Evolutionary conservation across 2,329 filamentous ascomycete species (phyloP).

Genomic region (Fusarium mexicanum): DNA sequence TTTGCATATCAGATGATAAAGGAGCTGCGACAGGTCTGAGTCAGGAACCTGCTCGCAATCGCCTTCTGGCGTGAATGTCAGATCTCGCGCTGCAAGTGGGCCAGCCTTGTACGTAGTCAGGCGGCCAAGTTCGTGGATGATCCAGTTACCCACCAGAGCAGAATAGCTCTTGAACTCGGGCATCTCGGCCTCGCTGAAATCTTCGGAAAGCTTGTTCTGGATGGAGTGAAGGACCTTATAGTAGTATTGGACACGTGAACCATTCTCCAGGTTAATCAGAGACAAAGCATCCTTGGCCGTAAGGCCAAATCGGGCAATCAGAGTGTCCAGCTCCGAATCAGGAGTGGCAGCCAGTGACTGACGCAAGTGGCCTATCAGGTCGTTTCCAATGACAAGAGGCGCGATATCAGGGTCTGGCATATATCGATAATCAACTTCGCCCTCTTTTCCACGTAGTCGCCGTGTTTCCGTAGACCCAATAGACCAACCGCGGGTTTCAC

Average conservation of each 20-base stretch:
- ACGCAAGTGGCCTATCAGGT: slow-evolving; percentile 73
- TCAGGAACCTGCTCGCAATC: slow-evolving; percentile 59
- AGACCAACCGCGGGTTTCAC: slow-evolving; percentile 94
- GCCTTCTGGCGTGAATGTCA: slow-evolving; percentile 57
- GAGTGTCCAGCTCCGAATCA: slow-evolving; percentile 72
- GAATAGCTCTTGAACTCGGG: slow-evolving; percentile 52
- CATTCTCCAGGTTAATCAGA: slow-evolving; percentile 79
- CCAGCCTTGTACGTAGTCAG: slow-evolving; percentile 64
- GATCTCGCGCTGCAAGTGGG: slow-evolving; percentile 45
- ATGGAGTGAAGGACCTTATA: slow-evolving; percentile 69
- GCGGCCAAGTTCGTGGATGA: slow-evolving; percentile 79
- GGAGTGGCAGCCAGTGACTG: slow-evolving; percentile 75
- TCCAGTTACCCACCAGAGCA: slow-evolving; percentile 69
- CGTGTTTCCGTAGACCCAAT: slow-evolving; percentile 84
- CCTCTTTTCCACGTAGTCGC: slow-evolving; percentile 88
- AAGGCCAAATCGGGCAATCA: slow-evolving; percentile 73
- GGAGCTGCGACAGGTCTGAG: slow-evolving; percentile 59
- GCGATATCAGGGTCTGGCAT: slow-evolving; percentile 96
- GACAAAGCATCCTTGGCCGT: slow-evolving; percentile 85
- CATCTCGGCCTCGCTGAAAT: slow-evolving; percentile 25
- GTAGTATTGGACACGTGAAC: slow-evolving; percentile 84
- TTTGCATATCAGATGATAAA: slow-evolving; percentile 58
- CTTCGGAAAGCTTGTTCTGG: slow-evolving; percentile 43
- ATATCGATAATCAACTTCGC: slow-evolving; percentile 96
- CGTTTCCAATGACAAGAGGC: slow-evolving; percentile 77